Conservation (phyloP, 2,329 filamentous ascomycete species). For the Scedosporium minutisporum region DNA sequence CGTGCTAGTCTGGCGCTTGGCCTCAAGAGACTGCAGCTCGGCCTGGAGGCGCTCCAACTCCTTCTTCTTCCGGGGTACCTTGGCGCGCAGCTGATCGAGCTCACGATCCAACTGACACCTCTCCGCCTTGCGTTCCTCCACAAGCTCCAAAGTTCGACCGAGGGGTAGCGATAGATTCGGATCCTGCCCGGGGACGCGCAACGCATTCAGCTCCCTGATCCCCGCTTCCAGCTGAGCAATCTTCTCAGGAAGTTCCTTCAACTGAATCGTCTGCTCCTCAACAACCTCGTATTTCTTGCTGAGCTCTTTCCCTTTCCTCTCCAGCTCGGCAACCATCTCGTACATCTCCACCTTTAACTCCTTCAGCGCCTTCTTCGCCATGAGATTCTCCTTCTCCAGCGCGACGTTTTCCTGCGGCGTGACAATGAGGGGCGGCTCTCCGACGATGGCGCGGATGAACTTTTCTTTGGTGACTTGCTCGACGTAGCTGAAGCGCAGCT, state of each 20-base stretch:
- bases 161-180: conserved; percentile 46
- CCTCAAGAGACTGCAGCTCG: conserved; percentile 60
- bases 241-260: conserved; percentile 42
- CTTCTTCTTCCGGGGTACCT: conserved; percentile 54
- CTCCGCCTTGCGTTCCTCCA: conserved; percentile 40
- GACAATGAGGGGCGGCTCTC: conserved; percentile 79
- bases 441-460: conserved; percentile 86
- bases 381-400: conserved; percentile 58
- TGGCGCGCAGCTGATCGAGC: conserved; percentile 51
- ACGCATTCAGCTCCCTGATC: conserved; percentile 29
- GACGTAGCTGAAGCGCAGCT: conserved; percentile 92
- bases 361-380: conserved; percentile 67
- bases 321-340: conserved; percentile 62
- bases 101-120: conserved; percentile 50
- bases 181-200: conserved; percentile 28
- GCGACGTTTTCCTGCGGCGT: conserved; percentile 72
- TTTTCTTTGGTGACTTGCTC: conserved; percentile 99
- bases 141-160: conserved; percentile 43
- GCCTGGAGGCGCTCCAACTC: conserved; percentile 57
- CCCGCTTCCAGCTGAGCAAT: conserved; percentile 37
- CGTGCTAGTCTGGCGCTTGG: conserved; percentile 53
- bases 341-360: conserved; percentile 71
- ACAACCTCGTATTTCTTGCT: conserved; percentile 42
- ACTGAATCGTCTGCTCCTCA: conserved; percentile 34
- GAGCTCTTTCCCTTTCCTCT: conserved; percentile 51